Percentiles rank a stretch among this genome's conserved stretches.
phyloP scores from a whole-genome alignment of 2,329 filamentous ascomycete genomes.

The Paraphaeosphaeria minitans region DNA sequence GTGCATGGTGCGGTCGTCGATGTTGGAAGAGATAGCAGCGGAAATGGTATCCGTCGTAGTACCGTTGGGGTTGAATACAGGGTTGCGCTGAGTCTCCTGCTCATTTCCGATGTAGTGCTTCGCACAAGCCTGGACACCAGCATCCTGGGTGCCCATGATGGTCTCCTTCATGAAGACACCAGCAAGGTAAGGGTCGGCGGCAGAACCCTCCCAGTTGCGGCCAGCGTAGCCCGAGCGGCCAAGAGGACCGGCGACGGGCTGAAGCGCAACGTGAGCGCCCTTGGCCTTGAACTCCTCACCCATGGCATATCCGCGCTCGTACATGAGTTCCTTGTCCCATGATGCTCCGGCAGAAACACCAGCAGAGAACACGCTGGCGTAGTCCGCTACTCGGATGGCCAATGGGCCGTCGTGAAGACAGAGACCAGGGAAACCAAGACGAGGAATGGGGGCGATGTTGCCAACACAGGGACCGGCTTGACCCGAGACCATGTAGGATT shows the following conservation, averaged over 20 bases:
- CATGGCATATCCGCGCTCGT: conserved; percentile 41
- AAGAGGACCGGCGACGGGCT: conserved; percentile 56
- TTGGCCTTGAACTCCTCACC: conserved; percentile 40
- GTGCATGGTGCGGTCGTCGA: conserved; percentile 66
- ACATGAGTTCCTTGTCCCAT: conserved; percentile 47
- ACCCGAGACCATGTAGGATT: conserved; percentile 44
- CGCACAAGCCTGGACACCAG: conserved; percentile 49
- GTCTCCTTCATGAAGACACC: conserved; percentile 47
- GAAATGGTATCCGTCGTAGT: conserved; percentile 47
- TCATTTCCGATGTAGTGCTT: conserved; percentile 66
- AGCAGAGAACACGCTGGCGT: conserved; percentile 46
- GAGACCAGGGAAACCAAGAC: conserved; percentile 48
- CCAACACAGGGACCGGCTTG: conserved; percentile 40
- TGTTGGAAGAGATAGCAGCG: conserved; percentile 65
- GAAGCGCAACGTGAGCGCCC: conserved; percentile 50
- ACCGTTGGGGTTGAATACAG: conserved; percentile 26
- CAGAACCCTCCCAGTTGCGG: conserved; percentile 52
- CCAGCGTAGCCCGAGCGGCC: conserved; percentile 47
- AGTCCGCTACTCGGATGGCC: conserved; percentile 36
- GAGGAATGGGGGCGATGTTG: conserved; percentile 43
- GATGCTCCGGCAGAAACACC: conserved; percentile 46
- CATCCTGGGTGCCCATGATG: conserved; percentile 46
- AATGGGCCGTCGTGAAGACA: conserved; percentile 49
- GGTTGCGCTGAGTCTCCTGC: conserved; percentile 57
- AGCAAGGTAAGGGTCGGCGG: conserved; percentile 50